phyloP scores from a whole-genome alignment of 768 basidiomycete genomes.

The Vishniacozyma victoriae region DNA sequence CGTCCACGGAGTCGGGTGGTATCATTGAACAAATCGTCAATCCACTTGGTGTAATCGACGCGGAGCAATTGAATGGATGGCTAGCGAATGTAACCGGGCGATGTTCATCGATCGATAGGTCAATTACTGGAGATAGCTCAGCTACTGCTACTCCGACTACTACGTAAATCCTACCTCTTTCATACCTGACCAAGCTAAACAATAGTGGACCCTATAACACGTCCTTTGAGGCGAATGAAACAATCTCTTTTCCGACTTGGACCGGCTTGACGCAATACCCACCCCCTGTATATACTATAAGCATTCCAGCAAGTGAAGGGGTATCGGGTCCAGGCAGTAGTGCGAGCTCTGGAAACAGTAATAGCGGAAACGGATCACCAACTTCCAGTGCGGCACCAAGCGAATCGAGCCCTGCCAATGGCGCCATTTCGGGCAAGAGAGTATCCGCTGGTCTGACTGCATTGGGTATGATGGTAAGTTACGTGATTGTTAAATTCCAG shows the following conservation, averaged over 20 bases:
- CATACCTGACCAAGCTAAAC: not conserved
- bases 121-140: not conserved
- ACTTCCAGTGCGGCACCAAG: too few relatives aligned
- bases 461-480: too few relatives aligned
- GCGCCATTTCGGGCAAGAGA: too few relatives aligned
- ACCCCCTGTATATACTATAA: too few relatives aligned
- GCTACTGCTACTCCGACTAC: constrained; percentile 14
- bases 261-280: too few relatives aligned
- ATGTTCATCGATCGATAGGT: not conserved
- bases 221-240: constrained; percentile 2
- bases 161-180: constrained; percentile 4
- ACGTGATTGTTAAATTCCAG: too few relatives aligned
- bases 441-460: too few relatives aligned
- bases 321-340: too few relatives aligned
- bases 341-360: too few relatives aligned
- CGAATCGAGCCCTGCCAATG: too few relatives aligned
- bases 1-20: not conserved
- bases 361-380: too few relatives aligned
- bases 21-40: not conserved
- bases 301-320: too few relatives aligned
- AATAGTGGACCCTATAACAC: constrained; percentile 10
- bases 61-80: constrained; percentile 2
- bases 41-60: constrained; percentile 9
- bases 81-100: constrained; percentile 9
- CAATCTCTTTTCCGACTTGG: constrained; percentile 2